Base-by-base conservation (phyloP, 805 yeast species). In the Torulaspora microellipsoides region DNA sequence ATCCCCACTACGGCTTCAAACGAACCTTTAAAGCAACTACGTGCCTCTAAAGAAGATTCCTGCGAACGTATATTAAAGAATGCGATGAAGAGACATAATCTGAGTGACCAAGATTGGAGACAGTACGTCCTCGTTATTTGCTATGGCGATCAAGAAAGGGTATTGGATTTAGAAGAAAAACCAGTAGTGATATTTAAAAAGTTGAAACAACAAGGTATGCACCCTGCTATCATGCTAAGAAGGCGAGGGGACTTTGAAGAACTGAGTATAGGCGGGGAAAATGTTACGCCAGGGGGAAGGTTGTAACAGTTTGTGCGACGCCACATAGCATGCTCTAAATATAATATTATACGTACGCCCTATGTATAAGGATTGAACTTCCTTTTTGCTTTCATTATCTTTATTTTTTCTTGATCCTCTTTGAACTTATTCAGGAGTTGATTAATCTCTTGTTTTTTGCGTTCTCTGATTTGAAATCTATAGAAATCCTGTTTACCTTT, bases 401-500 rank as follows among this genome's bases (percentile, higher is more conserved):
- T 77, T 41, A 93, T 85, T 64, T 81, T 81, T 55, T 83, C 91
- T 69, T 93, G 97, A 66, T 93, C 99, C 48, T 80, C 81, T 64
- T 86, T 88, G 69, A 90, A 93, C 62, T 89, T 87, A 45, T 66
- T 71, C 60, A 93, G 72, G 59, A 93, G 71, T 42, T 86, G 89
- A 60, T 87, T 86, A 86, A 93, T 88, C 65, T 91, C 96, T 50
- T 76, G 78, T 72, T 93, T 93, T 76, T 90, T 91, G 59, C 80
- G 77, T 64, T 93, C 96, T 66, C 99, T 81, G 54, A 93, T 78
- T 70, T 93, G 99, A 78, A 90, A 93, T 57, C 96, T 76, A 72
- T 93, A 93, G 72, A 93, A 93, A 67, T 95, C 98, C 53, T 77
- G 75, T 71, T 90, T 87, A 65, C 76, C 79, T 65, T 83, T 80